These are phyloP conservation scores for Danielia reshetovae DNA, from an alignment of 805 yeast genomes.

Conservation along the genomic window DNA sequence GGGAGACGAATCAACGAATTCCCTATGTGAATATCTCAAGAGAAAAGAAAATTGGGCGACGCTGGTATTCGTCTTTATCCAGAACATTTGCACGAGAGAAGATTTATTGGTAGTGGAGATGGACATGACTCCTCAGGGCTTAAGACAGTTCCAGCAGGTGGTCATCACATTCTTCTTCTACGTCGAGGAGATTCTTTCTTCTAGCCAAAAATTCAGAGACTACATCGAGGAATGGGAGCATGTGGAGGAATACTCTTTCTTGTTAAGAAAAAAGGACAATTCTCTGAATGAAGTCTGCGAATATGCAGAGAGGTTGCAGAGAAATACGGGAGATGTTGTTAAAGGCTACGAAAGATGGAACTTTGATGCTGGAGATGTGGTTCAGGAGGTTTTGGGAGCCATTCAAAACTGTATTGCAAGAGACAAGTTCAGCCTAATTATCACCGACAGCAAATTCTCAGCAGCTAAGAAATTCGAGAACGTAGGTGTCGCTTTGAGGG, in stretches of 20 bases:
- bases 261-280: not conserved
- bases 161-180: slow-evolving; percentile 31
- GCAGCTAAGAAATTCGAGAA: too few species aligned
- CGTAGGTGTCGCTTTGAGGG: too few species aligned
- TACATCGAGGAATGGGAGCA: slow-evolving; percentile 1
- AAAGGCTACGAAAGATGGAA: too few species aligned
- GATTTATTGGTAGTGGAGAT: slow-evolving; percentile 48
- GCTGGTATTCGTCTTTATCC: slow-evolving; percentile 39
- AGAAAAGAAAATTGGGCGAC: slow-evolving; percentile 28
- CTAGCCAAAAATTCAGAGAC: not conserved
- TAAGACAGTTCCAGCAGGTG: slow-evolving; percentile 30
- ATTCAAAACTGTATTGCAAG: too few species aligned
- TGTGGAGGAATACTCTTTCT: slow-evolving; percentile 1
- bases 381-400: too few species aligned
- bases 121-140: slow-evolving; percentile 45
- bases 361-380: too few species aligned
- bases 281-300: slow-evolving; percentile 3
- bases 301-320: not conserved
- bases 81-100: slow-evolving; percentile 32
- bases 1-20: slow-evolving; percentile 58
- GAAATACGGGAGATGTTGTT: too few species aligned
- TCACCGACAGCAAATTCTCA: too few species aligned
- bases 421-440: not conserved
- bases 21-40: slow-evolving; percentile 43
- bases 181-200: slow-evolving; percentile 7